A percentile compares a stretch with the other conserved stretches of the same genome.
Evolutionary conservation across 225 moss, liverwort and hornwort genomes (phyloP).

Genomic region (Asterella californica): DNA sequence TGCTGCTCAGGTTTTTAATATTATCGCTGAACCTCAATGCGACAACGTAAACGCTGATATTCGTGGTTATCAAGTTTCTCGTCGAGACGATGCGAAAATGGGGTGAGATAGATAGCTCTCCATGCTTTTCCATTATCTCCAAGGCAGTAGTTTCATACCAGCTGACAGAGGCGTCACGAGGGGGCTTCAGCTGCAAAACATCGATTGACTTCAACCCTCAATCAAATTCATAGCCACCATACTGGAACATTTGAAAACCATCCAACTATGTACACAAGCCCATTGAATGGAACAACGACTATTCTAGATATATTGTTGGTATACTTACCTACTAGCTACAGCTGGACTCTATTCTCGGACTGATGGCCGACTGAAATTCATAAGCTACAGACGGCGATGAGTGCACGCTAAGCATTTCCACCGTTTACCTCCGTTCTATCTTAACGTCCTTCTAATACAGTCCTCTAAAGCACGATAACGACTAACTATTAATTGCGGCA

Average conservation of each 20-base stretch:
- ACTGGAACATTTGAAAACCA: no score
- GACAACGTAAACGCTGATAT: slow-evolving; percentile 91
- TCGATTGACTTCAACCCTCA: background rate
- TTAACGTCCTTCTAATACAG: background rate
- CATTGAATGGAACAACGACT: background rate
- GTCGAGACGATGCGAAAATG: slow-evolving; percentile 73
- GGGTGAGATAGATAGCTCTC: slow-evolving; percentile 81
- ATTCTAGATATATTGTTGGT: no score
- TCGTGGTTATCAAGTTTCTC: slow-evolving; percentile 71
- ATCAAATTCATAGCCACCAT: background rate
- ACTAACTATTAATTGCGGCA: background rate
- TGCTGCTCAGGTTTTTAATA: slow-evolving; percentile 68
- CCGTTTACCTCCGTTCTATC: no score
- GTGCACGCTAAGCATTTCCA: no score
- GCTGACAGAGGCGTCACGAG: slow-evolving; percentile 61
- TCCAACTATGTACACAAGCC: background rate
- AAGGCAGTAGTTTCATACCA: slow-evolving; percentile 86
- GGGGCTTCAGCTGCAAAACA: slow-evolving; percentile 64
- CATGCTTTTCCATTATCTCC: slow-evolving; percentile 75
- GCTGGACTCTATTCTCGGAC: no score
- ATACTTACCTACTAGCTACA: no score
- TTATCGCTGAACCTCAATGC: slow-evolving; percentile 72
- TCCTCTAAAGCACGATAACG: background rate
- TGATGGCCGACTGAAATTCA: no score
- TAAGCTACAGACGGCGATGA: no score